Conservation (phyloP, 805 yeast species). For the Wickerhamia fluorescens region DNA sequence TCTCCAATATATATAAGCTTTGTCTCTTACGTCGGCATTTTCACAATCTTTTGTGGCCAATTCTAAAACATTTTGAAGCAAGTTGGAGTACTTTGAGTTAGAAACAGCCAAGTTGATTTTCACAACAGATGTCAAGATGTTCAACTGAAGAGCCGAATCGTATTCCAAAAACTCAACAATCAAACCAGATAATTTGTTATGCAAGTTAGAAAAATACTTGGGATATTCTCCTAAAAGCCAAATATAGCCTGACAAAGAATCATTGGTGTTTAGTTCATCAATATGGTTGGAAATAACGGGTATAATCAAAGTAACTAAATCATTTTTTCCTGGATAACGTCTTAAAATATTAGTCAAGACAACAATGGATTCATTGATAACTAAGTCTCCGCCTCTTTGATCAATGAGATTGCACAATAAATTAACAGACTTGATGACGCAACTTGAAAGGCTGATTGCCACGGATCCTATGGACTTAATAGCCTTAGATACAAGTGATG, state of each 20-base stretch:
- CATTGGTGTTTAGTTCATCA: slow-evolving; percentile 42
- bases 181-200: slow-evolving; percentile 37
- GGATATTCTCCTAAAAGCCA: slow-evolving; percentile 74
- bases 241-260: slow-evolving; percentile 52
- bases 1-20: slow-evolving; percentile 78
- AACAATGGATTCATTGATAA: slow-evolving; percentile 52
- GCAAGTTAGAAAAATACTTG: slow-evolving; percentile 47
- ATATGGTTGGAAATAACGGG: slow-evolving; percentile 47
- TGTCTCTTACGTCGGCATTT: slow-evolving; percentile 73
- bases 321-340: slow-evolving; percentile 50
- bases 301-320: slow-evolving; percentile 43
- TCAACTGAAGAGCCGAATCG: slow-evolving; percentile 55
- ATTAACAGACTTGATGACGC: slow-evolving; percentile 53
- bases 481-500: slow-evolving; percentile 62
- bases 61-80: slow-evolving; percentile 54
- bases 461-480: slow-evolving; percentile 64
- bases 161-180: slow-evolving; percentile 50
- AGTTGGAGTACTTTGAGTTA: slow-evolving; percentile 24
- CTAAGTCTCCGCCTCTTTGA: slow-evolving; percentile 55
- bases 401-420: slow-evolving; percentile 51
- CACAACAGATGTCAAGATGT: slow-evolving; percentile 55
- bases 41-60: slow-evolving; percentile 58
- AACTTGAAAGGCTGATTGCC: slow-evolving; percentile 54
- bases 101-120: slow-evolving; percentile 36
- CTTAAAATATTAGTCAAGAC: slow-evolving; percentile 62